A percentile compares a stretch with the other conserved stretches of the same genome.
phyloP scores from a whole-genome alignment of 306 rosid species.

The Notholithocarpus densiflorus region DNA sequence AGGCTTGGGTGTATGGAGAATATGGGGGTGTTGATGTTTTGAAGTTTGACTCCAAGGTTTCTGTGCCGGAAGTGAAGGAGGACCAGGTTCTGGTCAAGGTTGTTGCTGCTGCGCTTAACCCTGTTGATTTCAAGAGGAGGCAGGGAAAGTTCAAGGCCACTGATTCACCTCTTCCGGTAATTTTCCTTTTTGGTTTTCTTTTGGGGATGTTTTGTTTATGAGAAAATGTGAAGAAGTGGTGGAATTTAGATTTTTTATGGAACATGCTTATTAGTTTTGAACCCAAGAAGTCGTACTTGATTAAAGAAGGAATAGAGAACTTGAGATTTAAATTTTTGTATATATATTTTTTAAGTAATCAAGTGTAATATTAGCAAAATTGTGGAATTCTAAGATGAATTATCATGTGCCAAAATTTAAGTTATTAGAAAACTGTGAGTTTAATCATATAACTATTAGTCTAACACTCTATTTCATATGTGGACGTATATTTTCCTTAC shows the following conservation, averaged over 20 bases:
- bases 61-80: constrained; percentile 71
- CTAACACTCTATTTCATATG: no score
- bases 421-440: no score
- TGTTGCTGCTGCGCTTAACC: constrained; percentile 86
- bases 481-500: no score
- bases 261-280: neutral
- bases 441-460: no score
- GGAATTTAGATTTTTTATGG: neutral
- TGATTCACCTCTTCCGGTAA: constrained; percentile 93
- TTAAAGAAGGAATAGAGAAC: neutral
- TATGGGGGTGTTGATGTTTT: constrained; percentile 77
- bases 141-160: constrained; percentile 85
- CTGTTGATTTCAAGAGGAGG: constrained; percentile 82
- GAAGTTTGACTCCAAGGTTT: constrained; percentile 55
- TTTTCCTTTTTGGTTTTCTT: neutral
- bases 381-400: neutral
- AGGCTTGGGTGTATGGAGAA: constrained; percentile 86
- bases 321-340: neutral
- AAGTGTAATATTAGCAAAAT: neutral
- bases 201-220: constrained; percentile 6
- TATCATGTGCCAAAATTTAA: no score
- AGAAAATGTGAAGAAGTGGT: neutral
- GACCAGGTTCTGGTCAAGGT: constrained; percentile 80
- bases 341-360: neutral
- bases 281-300: neutral